Conservation (phyloP, 2,329 filamentous ascomycete genomes). For the Arthrobotrys conoides region DNA sequence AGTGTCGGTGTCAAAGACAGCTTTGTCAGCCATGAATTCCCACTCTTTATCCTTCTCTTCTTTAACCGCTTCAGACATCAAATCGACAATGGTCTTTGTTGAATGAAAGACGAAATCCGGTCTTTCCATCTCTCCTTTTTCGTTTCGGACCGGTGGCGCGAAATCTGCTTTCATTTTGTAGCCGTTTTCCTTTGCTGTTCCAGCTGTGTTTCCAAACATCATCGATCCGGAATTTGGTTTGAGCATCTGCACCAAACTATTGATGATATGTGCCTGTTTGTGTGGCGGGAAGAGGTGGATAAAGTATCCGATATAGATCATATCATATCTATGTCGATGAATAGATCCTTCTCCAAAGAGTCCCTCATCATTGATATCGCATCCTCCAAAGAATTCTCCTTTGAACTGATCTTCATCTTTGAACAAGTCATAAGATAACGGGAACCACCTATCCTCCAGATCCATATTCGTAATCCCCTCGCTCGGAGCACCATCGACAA, state of each 20-base stretch:
- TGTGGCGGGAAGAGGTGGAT: constrained; percentile 57
- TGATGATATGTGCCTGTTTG: constrained; percentile 37
- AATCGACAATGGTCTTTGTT: constrained; percentile 47
- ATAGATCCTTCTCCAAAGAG: constrained; percentile 51
- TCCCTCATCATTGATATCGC: constrained; percentile 52
- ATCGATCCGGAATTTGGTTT: constrained; percentile 49
- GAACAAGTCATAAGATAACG: constrained; percentile 52
- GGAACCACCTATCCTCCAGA: constrained; percentile 53
- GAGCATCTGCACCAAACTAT: constrained; percentile 49
- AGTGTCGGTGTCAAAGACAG: constrained; percentile 40
- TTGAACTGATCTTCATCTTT: constrained; percentile 46
- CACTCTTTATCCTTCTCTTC: constrained; percentile 43
- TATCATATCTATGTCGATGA: constrained; percentile 53
- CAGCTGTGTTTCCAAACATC: constrained; percentile 54
- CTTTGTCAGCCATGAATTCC: constrained; percentile 44
- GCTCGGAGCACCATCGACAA: constrained; percentile 52
- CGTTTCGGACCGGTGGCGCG: constrained; percentile 44
- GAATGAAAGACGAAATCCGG: constrained; percentile 57
- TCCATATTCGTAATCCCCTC: constrained; percentile 58
- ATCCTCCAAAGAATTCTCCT: constrained; percentile 54
- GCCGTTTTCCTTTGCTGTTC: constrained; percentile 49
- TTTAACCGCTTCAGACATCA: constrained; percentile 39
- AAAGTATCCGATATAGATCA: constrained; percentile 58
- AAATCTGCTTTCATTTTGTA: constrained; percentile 55
- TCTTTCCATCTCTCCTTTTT: constrained; percentile 51